Conservation (phyloP, 1,139 yeast species). For the Hyphopichia pseudoburtonii region DNA sequence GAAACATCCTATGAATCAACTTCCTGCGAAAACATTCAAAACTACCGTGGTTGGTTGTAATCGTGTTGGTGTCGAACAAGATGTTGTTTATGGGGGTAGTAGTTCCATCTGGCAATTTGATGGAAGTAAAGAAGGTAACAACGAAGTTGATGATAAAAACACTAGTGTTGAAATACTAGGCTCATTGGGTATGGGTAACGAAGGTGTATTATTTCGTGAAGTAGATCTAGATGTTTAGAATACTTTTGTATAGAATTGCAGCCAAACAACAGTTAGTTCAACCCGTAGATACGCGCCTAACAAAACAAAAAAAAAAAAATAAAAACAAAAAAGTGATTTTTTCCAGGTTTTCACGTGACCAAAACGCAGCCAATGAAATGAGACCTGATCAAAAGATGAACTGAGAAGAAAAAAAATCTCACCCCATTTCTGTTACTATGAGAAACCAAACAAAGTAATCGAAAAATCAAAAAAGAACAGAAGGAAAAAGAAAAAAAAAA, state of each 20-base stretch:
- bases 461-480: background rate
- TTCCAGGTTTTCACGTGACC: background rate
- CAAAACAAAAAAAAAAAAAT: no score
- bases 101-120: constrained; percentile 56
- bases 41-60: constrained; percentile 58
- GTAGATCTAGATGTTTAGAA: constrained; percentile 41
- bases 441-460: background rate
- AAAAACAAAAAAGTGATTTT: background rate
- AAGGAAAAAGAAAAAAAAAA: background rate
- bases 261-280: background rate
- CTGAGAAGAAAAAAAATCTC: constrained; percentile 5
- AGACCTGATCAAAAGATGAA: constrained; percentile 6
- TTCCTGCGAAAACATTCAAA: constrained; percentile 20
- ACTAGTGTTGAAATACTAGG: constrained; percentile 56
- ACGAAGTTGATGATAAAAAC: constrained; percentile 31
- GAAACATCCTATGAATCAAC: constrained; percentile 34
- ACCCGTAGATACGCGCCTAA: background rate
- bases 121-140: constrained; percentile 24
- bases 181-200: constrained; percentile 57
- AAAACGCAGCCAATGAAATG: constrained; percentile 8
- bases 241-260: no score
- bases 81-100: constrained; percentile 72
- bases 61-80: constrained; percentile 72
- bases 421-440: constrained; percentile 11
- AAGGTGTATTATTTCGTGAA: constrained; percentile 61